These are phyloP conservation scores for Xenosphaeropsis pyriputrescens DNA, from an alignment of 2,329 filamentous ascomycete species.

Conservation along the genomic window DNA sequence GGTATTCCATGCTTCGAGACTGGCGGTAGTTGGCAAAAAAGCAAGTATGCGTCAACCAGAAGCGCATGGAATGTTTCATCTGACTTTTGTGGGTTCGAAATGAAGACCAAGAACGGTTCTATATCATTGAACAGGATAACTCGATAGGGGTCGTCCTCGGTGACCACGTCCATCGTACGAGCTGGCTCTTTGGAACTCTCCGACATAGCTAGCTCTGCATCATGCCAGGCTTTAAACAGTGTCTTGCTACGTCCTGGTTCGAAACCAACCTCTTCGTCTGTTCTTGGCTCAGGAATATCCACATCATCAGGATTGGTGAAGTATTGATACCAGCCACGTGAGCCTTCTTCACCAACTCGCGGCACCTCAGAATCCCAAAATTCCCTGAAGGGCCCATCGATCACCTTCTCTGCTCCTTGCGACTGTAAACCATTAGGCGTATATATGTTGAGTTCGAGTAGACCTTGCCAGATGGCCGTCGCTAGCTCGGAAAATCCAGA, in stretches of 20 bases:
- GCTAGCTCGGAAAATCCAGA: conserved; percentile 68
- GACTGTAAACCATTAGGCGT: conserved; percentile 23
- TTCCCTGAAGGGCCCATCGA: conserved; percentile 37
- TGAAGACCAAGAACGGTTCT: conserved; percentile 39
- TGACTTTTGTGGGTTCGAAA: conserved; percentile 22
- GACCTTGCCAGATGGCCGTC: conserved; percentile 68
- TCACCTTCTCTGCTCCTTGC: too few relatives aligned
- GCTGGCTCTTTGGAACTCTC: conserved; percentile 45
- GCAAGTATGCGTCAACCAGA: conserved; percentile 55
- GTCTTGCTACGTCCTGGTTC: not conserved
- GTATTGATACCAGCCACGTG: conserved; percentile 56
- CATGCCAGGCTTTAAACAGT: conserved; percentile 27
- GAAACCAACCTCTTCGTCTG: conserved; percentile 4
- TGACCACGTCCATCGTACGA: conserved; percentile 57
- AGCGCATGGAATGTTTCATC: conserved; percentile 19
- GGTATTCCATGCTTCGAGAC: conserved; percentile 14
- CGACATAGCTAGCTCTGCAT: conserved; percentile 36
- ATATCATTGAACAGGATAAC: conserved; percentile 72
- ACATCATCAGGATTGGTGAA: conserved; percentile 16
- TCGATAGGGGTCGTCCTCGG: conserved; percentile 70
- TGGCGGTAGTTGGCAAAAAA: conserved; percentile 52
- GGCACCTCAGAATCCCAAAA: conserved; percentile 83
- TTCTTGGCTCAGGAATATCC: conserved; percentile 6
- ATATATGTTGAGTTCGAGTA: conserved; percentile 59
- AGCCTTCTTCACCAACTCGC: conserved; percentile 59